Conservation (phyloP, 2,329 filamentous ascomycete species). For the Paramyrothecium roridum region DNA sequence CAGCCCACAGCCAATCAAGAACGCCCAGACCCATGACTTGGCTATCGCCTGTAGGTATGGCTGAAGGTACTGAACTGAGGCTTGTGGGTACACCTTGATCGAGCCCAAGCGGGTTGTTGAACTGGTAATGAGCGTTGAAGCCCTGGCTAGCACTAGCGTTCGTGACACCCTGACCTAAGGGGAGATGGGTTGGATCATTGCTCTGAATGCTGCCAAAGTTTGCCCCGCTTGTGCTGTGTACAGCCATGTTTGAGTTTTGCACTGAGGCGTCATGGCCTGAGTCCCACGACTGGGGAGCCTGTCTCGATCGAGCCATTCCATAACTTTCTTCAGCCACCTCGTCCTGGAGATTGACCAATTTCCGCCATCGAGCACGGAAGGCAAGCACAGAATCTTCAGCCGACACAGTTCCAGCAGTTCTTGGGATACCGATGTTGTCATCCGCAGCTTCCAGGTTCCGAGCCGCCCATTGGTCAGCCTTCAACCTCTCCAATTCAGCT, state of each 20-base stretch:
- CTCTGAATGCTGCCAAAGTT: background rate
- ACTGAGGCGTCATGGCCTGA: background rate
- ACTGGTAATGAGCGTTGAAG: no score
- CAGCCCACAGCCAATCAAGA: conserved; percentile 29
- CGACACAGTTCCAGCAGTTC: conserved; percentile 23
- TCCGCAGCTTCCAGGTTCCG: conserved; percentile 25
- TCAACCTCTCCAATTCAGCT: conserved; percentile 29
- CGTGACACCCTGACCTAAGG: no score
- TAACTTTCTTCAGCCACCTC: background rate
- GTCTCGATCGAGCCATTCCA: background rate
- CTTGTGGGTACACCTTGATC: background rate
- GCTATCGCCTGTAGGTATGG: background rate
- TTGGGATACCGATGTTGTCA: conserved; percentile 16
- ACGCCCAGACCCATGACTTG: conserved; percentile 4
- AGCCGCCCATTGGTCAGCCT: conserved; percentile 18
- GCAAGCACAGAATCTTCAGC: conserved; percentile 13
- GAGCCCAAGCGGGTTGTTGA: no score
- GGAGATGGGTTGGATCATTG: background rate
- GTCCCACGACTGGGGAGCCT: background rate
- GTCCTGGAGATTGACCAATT: conserved; percentile 13
- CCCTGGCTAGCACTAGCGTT: no score
- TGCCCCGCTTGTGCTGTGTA: background rate
- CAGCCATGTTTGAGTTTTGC: background rate
- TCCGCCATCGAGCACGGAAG: conserved; percentile 28
- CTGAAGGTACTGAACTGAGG: background rate